Percentiles rank a stretch among this genome's conserved stretches.
Conservation (phyloP, 2,329 filamentous ascomycete genomes). For the Emydomyces testavorans region DNA sequence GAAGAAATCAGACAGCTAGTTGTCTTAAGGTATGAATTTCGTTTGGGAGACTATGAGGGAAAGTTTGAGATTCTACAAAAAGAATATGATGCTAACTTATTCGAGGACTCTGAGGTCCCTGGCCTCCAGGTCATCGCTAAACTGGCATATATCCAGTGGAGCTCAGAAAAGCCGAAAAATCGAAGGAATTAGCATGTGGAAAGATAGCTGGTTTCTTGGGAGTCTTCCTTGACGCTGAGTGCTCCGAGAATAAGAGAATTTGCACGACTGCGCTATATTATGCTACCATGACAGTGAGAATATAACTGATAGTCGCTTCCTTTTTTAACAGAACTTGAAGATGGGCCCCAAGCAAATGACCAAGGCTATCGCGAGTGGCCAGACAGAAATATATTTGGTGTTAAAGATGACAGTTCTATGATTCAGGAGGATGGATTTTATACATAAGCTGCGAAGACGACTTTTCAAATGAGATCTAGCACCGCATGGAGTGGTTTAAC, state of each 20-base stretch:
- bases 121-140: conserved; percentile 54
- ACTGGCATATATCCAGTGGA: conserved; percentile 49
- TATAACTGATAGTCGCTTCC: conserved; percentile 42
- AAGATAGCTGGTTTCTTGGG: conserved; percentile 30
- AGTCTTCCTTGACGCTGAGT: background rate
- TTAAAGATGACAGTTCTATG: background rate
- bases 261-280: conserved; percentile 51
- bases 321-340: conserved; percentile 44
- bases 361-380: conserved; percentile 16
- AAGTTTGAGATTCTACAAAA: conserved; percentile 15
- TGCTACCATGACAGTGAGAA: conserved; percentile 54
- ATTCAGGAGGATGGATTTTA: conserved; percentile 16
- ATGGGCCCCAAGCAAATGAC: too few relatives aligned
- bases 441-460: conserved; percentile 16
- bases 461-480: conserved; percentile 18
- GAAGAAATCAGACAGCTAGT: conserved; percentile 13
- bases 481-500: conserved; percentile 15
- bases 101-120: conserved; percentile 23
- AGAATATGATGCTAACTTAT: conserved; percentile 20
- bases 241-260: conserved; percentile 49
- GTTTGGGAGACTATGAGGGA: conserved; percentile 4
- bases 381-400: conserved; percentile 12
- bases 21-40: background rate
- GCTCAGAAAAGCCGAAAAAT: conserved; percentile 46
- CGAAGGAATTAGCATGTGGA: conserved; percentile 37